Evolutionary conservation across 345 rosid species (phyloP).

Genomic region (Gossypium anomalum): DNA sequence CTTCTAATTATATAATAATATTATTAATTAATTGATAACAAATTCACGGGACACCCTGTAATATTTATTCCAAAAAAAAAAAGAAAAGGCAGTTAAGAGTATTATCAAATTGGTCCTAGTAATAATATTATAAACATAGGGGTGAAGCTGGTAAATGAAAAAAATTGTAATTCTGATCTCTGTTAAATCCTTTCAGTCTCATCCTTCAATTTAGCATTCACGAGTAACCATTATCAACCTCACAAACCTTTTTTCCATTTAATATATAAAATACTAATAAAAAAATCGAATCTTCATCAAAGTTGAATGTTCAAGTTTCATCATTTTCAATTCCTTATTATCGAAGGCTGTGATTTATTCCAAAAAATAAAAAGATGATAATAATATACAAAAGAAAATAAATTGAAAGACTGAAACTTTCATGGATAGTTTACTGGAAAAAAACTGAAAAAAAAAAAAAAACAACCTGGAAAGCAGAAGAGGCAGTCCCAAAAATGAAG

Average conservation of each 20-base stretch:
- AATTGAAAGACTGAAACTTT: neutral
- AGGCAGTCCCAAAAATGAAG: slow-evolving; percentile 55
- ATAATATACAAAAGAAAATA: neutral
- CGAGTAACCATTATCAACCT: no score
- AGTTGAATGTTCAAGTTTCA: neutral
- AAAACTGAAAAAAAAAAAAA: neutral
- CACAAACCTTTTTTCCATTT: neutral
- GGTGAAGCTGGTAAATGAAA: no score
- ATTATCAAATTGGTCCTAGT: no score
- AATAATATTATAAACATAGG: no score
- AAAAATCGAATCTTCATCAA: neutral
- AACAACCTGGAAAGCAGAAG: slow-evolving; percentile 54
- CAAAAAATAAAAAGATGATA: neutral
- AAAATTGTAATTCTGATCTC: no score
- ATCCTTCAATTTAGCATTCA: no score
- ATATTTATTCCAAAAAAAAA: no score
- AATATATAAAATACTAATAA: neutral
- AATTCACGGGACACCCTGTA: no score
- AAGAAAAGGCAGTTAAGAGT: no score
- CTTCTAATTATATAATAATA: no score
- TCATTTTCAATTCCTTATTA: neutral
- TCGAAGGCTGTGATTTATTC: neutral
- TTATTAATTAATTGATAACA: no score
- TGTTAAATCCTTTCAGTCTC: no score
- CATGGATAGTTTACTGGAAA: neutral